Conservation (phyloP, 148 eudicot species). For the Hydrangea macrophylla region DNA sequence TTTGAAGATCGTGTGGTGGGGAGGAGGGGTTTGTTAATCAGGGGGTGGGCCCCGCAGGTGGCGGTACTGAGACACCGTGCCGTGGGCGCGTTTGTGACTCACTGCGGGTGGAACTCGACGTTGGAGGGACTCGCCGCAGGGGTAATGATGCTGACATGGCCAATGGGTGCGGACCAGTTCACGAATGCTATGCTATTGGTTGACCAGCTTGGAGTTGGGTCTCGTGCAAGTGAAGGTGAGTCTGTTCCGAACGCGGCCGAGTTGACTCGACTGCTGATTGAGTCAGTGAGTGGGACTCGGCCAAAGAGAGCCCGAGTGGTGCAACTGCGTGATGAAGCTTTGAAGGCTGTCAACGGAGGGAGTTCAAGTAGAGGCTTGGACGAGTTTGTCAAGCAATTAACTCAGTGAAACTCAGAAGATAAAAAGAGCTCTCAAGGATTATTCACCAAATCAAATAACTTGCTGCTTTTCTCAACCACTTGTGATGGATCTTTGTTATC, state of each 20-base stretch:
- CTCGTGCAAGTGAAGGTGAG: constrained; percentile 38
- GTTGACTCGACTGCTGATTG: constrained; percentile 34
- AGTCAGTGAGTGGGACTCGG: constrained; percentile 30
- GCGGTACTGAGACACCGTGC: constrained; percentile 57
- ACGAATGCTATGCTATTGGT: constrained; percentile 47
- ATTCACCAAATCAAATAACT: background rate
- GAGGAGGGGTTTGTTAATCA: constrained; percentile 33
- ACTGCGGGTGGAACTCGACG: constrained; percentile 85
- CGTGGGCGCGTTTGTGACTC: constrained; percentile 63
- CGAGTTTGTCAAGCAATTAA: constrained; percentile 4
- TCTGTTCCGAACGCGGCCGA: constrained; percentile 46
- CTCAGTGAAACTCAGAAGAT: background rate
- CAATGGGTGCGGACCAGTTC: constrained; percentile 67
- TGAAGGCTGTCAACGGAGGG: constrained; percentile 5
- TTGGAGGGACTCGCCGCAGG: constrained; percentile 61
- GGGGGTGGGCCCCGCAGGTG: constrained; percentile 70
- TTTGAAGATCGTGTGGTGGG: constrained; percentile 43
- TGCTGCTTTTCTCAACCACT: too few species aligned
- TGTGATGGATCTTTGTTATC: too few species aligned
- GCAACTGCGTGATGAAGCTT: background rate
- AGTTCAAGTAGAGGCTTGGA: constrained; percentile 16
- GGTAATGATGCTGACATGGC: constrained; percentile 63
- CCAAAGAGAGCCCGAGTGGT: background rate
- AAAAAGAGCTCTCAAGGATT: background rate
- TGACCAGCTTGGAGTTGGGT: constrained; percentile 43